Evolutionary conservation across 106 monocot species (phyloP), one percentile per base, ranked within the genome.

Genomic region (Dendrobium huoshanense): DNA sequence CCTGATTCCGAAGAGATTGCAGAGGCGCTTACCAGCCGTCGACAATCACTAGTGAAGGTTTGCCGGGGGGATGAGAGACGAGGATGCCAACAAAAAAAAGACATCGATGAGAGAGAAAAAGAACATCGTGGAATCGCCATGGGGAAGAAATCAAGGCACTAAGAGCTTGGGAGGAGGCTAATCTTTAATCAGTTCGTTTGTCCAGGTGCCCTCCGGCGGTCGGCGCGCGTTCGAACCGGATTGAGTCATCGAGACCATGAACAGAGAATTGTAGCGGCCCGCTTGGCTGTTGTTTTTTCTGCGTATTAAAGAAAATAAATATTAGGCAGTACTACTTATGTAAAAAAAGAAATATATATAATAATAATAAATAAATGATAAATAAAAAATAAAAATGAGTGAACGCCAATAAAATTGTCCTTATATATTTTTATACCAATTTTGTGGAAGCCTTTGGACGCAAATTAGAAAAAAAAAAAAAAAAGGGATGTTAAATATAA

Each of bases 71-170:
- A 17, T 42, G 80, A 24, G n/a, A 74, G 43, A 55, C 64, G 29
- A 65, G 61, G 59, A 24, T 18, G 22, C 15, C 10, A 29, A 41
- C 41, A 48, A 70, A 78, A 31, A 41, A 48, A 42, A 19, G 9
- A 29, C 55, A 59, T 54, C 20, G 75, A 49, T 16, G 54, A 64
- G 72, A 77, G 33, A 61, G 80, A 78, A 31, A 67, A 72, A 73
- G 83, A 61, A 58, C 79, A 85, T 67, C 88, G 44, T 45, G 82
- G 31, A 37, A 82, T 2, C 11, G 77, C 67, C 77, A 82, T 77
- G 49, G n/a, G 7, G 64, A 25, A 64, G n/a, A 61, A 61, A 61
- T 4, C n/a, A 4, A 0, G 61, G 61, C 61, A 61, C 19, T n/a
- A n/a, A 1, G 0, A 22, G 61, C 5, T 8, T 54, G 54, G 22